Base-by-base conservation (phyloP, 2,329 filamentous ascomycete species). In the Calonectria hongkongensis region DNA sequence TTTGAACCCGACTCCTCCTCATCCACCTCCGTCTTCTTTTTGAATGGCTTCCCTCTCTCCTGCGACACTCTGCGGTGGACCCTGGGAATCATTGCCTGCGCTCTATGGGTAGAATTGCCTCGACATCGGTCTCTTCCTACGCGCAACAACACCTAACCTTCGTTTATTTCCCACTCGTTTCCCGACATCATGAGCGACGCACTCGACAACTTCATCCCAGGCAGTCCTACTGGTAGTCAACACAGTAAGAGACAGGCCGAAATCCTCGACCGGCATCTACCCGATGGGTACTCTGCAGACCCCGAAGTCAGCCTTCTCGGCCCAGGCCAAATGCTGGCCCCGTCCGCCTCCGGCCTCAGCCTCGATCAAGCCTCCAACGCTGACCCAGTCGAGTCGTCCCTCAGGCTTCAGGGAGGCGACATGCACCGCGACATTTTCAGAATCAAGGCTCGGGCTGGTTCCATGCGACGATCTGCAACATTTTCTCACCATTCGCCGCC, bases 351-450 rank as follows among this genome's bases (percentile, higher is more conserved):
- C 21, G 72, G 73, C 16, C 62, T 75, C 43, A 74, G 68, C 30
- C 48, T 71, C 54, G 74, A 74, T 13, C 72, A 73, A 13, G 66
- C 70, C 65, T 67, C 75, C 43, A 76, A 77, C 28, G 82, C 84
- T 54, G 90, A 93, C 72, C 73, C 75, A n/a, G 73, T 84, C 41
- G 83, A 85, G 68, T 95, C 93, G 2, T 95, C 94, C 0, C 85
- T 95, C 66, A 90, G 87, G 71, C 87, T 95, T 3, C 93, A 94
- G 79, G 94, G 94, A 65, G 94, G 94, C 48, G 94, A 96, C 79
- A 93, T 96, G 27, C 94, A 95, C 81, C 92, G 94, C 41, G 93
- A 94, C 78, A 89, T 96, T 41, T 96, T 94, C 88, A 93, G 91
- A 80, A 92, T 95, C 78, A 91, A 92, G 73, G 91, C 92, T 18